These are phyloP conservation scores for Dactylella cylindrospora DNA, from an alignment of 2,329 filamentous ascomycete species.

Conservation along the genomic window DNA sequence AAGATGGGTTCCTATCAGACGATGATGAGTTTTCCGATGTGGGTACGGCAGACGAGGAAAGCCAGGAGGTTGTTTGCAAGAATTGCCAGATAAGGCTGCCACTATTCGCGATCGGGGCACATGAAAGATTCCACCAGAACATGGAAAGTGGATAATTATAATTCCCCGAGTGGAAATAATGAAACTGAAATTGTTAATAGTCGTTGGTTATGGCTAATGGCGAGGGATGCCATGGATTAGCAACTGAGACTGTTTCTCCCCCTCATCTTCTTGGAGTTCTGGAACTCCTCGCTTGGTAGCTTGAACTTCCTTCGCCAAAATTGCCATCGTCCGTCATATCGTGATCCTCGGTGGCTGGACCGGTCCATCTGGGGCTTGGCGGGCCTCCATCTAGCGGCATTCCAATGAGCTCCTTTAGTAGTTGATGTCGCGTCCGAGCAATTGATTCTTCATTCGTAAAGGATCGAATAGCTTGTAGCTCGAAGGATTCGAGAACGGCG, in stretches of 20 bases:
- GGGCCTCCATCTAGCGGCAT: slow-evolving; percentile 11
- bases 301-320: slow-evolving; percentile 7
- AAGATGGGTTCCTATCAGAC: slow-evolving; percentile 50
- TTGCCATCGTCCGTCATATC: slow-evolving; percentile 5
- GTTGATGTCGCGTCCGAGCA: slow-evolving; percentile 29
- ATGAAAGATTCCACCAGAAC: slow-evolving; percentile 55
- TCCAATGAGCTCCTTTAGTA: slow-evolving; percentile 32
- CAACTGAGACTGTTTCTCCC: background rate
- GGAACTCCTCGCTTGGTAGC: slow-evolving; percentile 16
- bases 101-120: slow-evolving; percentile 57
- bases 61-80: slow-evolving; percentile 51
- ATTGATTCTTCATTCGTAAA: slow-evolving; percentile 33
- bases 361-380: background rate
- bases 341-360: slow-evolving; percentile 5
- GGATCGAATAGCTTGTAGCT: slow-evolving; percentile 35
- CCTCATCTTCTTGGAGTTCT: slow-evolving; percentile 21
- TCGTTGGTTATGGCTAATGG: background rate
- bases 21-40: slow-evolving; percentile 50
- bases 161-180: background rate
- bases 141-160: slow-evolving; percentile 15
- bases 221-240: background rate
- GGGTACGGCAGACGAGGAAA: slow-evolving; percentile 46
- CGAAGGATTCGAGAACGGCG: slow-evolving; percentile 32
- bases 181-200: background rate
- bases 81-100: slow-evolving; percentile 56